Evolutionary conservation across 192 early-diverging fungal genomes (phyloP).

Genomic region (Backusella mclennaniae): DNA sequence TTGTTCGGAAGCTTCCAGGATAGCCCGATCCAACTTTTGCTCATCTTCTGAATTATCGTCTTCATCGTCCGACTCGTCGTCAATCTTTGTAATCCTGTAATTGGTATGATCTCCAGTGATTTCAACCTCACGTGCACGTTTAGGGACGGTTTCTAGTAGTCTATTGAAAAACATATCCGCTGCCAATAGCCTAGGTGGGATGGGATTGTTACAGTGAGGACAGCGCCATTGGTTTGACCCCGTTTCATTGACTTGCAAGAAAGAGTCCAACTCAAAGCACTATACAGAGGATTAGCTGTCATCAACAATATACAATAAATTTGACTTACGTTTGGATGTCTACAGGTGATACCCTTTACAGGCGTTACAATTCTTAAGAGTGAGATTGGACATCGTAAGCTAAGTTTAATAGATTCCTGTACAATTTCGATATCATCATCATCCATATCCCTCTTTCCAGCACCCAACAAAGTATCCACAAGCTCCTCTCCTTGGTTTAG

Average conservation of each 20-base stretch:
- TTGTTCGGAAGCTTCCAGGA: not conserved
- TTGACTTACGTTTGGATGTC: conserved; percentile 25
- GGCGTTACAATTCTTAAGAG: conserved; percentile 10
- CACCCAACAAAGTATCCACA: not conserved
- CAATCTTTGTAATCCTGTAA: not conserved
- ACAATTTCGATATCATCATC: conserved; percentile 20
- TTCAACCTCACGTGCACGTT: conserved; percentile 16
- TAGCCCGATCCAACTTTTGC: not conserved
- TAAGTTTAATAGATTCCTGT: conserved; percentile 11
- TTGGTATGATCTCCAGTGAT: not conserved
- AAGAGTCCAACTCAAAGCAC: conserved; percentile 25
- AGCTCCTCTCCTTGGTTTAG: not conserved
- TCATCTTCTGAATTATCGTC: not conserved
- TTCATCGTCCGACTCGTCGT: not conserved
- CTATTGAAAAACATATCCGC: conserved; percentile 13
- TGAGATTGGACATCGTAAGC: conserved; percentile 22
- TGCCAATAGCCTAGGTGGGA: conserved; percentile 2
- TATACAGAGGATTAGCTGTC: not conserved
- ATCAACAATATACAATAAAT: not conserved
- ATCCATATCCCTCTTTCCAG: not conserved
- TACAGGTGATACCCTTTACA: conserved; percentile 19
- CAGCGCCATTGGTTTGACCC: conserved; percentile 16
- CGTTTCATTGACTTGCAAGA: conserved; percentile 9
- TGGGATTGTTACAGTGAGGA: conserved; percentile 22
- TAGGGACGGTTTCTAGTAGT: conserved; percentile 6